Evolutionary conservation across 1,284 basidiomycete species (phyloP).

Genomic region (Cystobasidium sp.): DNA sequence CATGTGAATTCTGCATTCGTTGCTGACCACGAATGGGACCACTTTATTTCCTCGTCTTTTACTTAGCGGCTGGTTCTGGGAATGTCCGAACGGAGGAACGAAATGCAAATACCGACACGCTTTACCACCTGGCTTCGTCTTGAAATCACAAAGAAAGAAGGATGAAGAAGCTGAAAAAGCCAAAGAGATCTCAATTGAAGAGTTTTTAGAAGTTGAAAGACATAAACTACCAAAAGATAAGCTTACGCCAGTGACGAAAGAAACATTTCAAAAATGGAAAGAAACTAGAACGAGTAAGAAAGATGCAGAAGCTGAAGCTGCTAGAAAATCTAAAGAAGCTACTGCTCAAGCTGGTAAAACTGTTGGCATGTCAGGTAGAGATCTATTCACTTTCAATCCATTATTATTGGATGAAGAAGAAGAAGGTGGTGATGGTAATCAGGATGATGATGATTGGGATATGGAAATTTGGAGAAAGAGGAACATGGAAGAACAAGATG

Average conservation of each 20-base stretch:
- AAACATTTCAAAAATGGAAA: conserved; percentile 94
- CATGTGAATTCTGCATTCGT: too few species aligned
- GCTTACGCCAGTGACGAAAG: conserved; percentile 93
- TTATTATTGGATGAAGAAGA: conserved; percentile 87
- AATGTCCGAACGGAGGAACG: conserved; percentile 72
- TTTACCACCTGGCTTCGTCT: conserved; percentile 85
- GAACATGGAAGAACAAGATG: conserved; percentile 64
- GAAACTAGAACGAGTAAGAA: conserved; percentile 91
- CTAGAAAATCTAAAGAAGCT: conserved; percentile 81
- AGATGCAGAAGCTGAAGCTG: conserved; percentile 77
- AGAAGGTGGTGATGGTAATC: conserved; percentile 49
- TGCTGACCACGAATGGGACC: too few species aligned
- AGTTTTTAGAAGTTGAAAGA: conserved; percentile 96
- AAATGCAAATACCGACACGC: conserved; percentile 69
- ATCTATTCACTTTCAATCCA: conserved; percentile 78
- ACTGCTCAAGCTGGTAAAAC: conserved; percentile 88
- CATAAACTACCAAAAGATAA: conserved; percentile 85
- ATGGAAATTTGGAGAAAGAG: conserved; percentile 67
- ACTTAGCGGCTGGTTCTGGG: conserved; percentile 61
- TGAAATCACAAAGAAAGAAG: conserved; percentile 55
- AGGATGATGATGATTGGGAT: conserved; percentile 74
- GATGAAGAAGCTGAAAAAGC: conserved; percentile 71
- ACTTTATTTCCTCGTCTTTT: too few species aligned
- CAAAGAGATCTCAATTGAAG: conserved; percentile 88
- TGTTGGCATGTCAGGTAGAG: conserved; percentile 91